Base-by-base conservation (phyloP, 2,329 filamentous ascomycete genomes). In the Aspergillus caelatus region DNA sequence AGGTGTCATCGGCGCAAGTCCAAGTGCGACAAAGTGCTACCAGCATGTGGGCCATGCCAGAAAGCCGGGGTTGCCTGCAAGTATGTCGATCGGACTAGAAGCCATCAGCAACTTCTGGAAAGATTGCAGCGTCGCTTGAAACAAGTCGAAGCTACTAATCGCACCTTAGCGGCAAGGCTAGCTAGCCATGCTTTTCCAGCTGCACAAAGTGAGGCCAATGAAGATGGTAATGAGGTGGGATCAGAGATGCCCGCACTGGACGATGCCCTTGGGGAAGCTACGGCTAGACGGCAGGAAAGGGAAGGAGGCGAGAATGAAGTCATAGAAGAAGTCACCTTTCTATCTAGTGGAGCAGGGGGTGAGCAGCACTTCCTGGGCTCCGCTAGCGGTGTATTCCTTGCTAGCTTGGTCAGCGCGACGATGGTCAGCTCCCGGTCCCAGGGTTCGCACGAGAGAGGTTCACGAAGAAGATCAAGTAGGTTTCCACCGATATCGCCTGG, bases 341-440 rank as follows among this genome's bases (percentile, higher is more conserved):
- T 43, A 16, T 43, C 41, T 19, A 43, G 41, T 36, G 52, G 52
- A 11, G 52, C 52, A 32, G 52, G 41, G 14, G 52, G 52, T 81
- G 70, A 62, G 10, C 52, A 32, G n/a, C 52, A 55, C n/a, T 55
- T 55, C 30, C n/a, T 55, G 3, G 52, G 52, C 34, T 55, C 52
- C 5, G 34, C 52, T 5, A 55, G 52, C 10, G 52, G 52, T 36
- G 30, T 55, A 7, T 36, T 55, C 19, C 52, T 55, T 23, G 52
- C 52, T 2, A 55, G 30, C 7, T 14, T 55, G 30, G n/a, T 55
- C 52, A 43, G 41, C 7, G 4, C 41, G 8, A 21, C 19, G 11
- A 43, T 43, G 19, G 41, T 21, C 16, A 43, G 41, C 19, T 21
- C 34, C 2, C 34, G 6, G 41, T 11, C 19, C 19, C 19, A 43